A percentile compares a stretch with the other conserved stretches of the same genome.
phyloP scores from a whole-genome alignment of 164 flowering plant genomes.

The Cinnamomum chago region DNA sequence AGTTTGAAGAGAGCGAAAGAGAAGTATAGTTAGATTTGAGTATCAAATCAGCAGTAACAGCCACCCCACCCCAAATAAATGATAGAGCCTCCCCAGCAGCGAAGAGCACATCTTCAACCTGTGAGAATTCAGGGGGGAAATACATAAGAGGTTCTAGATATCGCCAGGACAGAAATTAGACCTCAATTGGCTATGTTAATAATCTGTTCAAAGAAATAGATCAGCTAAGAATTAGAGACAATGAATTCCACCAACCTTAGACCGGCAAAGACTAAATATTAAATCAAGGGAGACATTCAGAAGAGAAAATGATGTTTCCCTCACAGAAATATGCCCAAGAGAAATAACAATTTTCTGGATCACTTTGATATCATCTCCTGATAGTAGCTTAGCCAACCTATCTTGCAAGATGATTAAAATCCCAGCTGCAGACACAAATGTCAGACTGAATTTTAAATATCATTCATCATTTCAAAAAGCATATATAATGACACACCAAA shows the following conservation, averaged over 20 bases:
- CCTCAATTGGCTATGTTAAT: not conserved
- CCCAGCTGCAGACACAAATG: constrained; percentile 46
- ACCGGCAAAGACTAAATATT: constrained; percentile 76
- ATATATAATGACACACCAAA: constrained; percentile 1
- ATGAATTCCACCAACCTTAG: constrained; percentile 52
- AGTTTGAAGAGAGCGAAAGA: constrained; percentile 77
- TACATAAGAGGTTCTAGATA: not conserved
- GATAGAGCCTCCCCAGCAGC: constrained; percentile 98
- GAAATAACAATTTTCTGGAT: constrained; percentile 70
- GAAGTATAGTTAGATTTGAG: constrained; percentile 84
- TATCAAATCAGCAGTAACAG: constrained; percentile 86
- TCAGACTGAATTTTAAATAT: not conserved
- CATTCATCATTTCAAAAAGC: not conserved
- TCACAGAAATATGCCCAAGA: constrained; percentile 79
- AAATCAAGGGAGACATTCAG: constrained; percentile 66
- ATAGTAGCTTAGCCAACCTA: constrained; percentile 65
- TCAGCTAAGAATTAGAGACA: not conserved
- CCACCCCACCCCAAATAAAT: constrained; percentile 94
- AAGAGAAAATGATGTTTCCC: constrained; percentile 55
- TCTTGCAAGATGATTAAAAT: constrained; percentile 54
- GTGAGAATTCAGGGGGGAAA: constrained; percentile 16
- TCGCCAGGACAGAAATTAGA: not conserved
- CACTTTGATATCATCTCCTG: constrained; percentile 76
- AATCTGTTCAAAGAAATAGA: constrained; percentile 8
- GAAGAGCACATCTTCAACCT: constrained; percentile 95